Conservation (phyloP, 2,329 filamentous ascomycete genomes). For the Mycocentrospora acerina region DNA sequence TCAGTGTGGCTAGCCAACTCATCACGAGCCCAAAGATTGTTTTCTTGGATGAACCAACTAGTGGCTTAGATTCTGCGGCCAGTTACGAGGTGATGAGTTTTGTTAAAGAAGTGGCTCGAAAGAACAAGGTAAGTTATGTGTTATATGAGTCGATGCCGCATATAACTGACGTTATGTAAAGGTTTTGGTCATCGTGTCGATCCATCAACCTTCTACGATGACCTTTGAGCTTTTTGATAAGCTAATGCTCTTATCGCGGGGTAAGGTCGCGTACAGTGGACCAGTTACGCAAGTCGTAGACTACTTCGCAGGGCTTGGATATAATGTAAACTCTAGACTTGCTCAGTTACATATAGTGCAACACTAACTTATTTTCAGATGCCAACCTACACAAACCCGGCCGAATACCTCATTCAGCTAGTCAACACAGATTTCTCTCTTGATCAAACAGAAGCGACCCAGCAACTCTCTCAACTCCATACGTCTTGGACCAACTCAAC, state of each 20-base stretch:
- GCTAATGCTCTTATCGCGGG: slow-evolving; percentile 70
- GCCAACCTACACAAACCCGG: slow-evolving; percentile 72
- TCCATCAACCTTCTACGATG: slow-evolving; percentile 80
- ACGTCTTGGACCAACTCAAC: slow-evolving; percentile 57
- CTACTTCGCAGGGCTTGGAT: slow-evolving; percentile 65
- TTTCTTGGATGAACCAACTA: slow-evolving; percentile 83
- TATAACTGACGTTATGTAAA: slow-evolving; percentile 31
- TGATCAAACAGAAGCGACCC: slow-evolving; percentile 50
- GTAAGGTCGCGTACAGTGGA: slow-evolving; percentile 73
- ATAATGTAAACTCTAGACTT: slow-evolving; percentile 22
- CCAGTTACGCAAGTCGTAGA: slow-evolving; percentile 57
- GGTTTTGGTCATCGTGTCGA: slow-evolving; percentile 78
- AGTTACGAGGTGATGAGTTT: slow-evolving; percentile 77
- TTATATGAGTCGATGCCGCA: no score
- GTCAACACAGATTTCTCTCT: slow-evolving; percentile 74
- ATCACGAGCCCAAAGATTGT: slow-evolving; percentile 79
- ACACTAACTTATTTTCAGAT: slow-evolving; percentile 47
- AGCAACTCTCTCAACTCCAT: slow-evolving; percentile 57
- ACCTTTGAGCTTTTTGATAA: slow-evolving; percentile 83
- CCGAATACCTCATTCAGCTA: slow-evolving; percentile 76
- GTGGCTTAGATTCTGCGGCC: slow-evolving; percentile 76
- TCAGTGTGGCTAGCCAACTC: slow-evolving; percentile 78
- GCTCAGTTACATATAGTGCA: not conserved
- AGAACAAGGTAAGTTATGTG: slow-evolving; percentile 59
- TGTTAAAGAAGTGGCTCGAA: slow-evolving; percentile 65